Base-by-base conservation (phyloP, 768 basidiomycete genomes). In the Candolleomyces eurysporus region DNA sequence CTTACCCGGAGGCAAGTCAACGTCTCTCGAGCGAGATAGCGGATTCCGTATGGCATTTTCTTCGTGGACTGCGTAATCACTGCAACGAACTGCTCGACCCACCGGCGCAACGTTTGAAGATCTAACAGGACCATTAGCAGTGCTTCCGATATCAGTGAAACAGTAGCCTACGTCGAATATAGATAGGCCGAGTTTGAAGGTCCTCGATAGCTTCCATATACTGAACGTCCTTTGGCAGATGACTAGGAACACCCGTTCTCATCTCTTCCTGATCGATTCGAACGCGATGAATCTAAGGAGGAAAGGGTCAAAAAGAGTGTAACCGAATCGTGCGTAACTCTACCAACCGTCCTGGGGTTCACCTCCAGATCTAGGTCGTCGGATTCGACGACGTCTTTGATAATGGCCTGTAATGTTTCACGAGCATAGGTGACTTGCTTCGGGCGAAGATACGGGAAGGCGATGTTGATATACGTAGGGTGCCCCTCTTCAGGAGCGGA, bases 21-120 rank as follows among this genome's bases (percentile, higher is more conserved):
- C 1, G 91, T 90, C 72, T 98, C 97, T 48, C 94, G 85, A 6
- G 94, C 92, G 52, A 98, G 80, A 69, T 87, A 94, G 19, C 95
- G 87, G 76, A 98, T 86, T 30, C 89, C 88, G 68, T 94, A 98
- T 0, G 97, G 94, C 86, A 98, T 89, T 68, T 79, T 85, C 67
- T 78, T 83, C 2, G 91, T 88, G 1, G 95, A 94, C 40, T 84
- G 78, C 7, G 82, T 80, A 61, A 98, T 86, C 5, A 84, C 87
- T 30, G 79, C 77, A 19, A 98, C 78, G 70, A 98, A 91, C 50
- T 84, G 84, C 67, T 92, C 88, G 9, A 93, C 90, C 82, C 89
- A 88, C 79, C 87, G 88, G 64, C 92, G 92, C 26, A 98, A 76
- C 32, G 90, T 82, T 78, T 96, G 93, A 39, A 99, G 82, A 76